Evolutionary conservation across 495 filamentous ascomycete genomes (phyloP), one percentile per base, ranked within the genome.

Genomic region (Penicillium taxi): DNA sequence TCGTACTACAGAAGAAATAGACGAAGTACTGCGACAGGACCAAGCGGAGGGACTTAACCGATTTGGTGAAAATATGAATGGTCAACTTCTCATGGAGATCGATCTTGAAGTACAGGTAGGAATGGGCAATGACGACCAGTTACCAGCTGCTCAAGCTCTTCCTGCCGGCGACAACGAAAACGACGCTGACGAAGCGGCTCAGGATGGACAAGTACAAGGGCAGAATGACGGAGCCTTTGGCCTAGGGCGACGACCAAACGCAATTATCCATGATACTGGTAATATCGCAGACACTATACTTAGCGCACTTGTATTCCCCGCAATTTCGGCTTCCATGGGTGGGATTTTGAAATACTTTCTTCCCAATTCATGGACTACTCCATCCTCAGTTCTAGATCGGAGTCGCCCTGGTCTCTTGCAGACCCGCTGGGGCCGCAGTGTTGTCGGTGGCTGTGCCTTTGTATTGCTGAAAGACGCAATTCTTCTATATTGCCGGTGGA

Each of bases 381-480:
- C 66, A 1, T 67, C 47, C 11, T 61, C 61, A 5, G 34, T 51
- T 12, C 45, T 64, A 13, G 60, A 65, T 28, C 47, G 60, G 7
- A 53, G 53, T 9, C 61, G 59, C 9, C 59, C 70, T 6, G 80
- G 85, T 1, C 63, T 90, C 14, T 61, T 94, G 18, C 84, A 89
- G 50, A 66, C 73, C 27, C 69, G 73, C 16, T 91, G 86, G 81
- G 86, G 84, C 6, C 71, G 86, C 32, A 91, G 81, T 45, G 66
- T 91, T 2, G 70, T 84, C 5, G 86, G 86, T 9, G 86, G 86
- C 0, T 90, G 84, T 55, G 64, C 85, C 28, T 88, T 84, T 45
- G 78, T 89, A 29, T 73, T 88, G 14, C 52, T 88, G 5, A 84
- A 81, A 47, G 86, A 94, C 56, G 80, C 75, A 4, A 61, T 88